These are phyloP conservation scores for Penicillium bovifimosum DNA, from an alignment of 495 filamentous ascomycete genomes.

Conservation along the genomic window DNA sequence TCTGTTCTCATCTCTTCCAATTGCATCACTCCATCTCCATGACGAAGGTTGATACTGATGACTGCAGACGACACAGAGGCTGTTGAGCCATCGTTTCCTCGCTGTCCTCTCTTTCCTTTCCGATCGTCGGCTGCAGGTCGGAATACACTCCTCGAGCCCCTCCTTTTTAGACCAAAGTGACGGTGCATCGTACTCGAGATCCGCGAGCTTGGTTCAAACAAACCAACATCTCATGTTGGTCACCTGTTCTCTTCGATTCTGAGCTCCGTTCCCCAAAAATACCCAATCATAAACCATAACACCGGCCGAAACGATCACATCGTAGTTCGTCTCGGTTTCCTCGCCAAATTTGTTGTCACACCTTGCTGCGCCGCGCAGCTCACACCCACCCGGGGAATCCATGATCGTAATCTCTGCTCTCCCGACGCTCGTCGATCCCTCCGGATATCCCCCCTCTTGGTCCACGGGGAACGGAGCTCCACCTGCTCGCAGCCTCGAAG, in stretches of 20 bases:
- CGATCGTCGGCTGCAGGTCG: conserved; percentile 12
- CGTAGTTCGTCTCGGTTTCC: neutral
- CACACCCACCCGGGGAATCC: conserved; percentile 53
- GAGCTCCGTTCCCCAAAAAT: neutral
- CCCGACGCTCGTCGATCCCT: conserved; percentile 28
- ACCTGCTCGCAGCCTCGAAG: too few relatives aligned
- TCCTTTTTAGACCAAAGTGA: conserved; percentile 11
- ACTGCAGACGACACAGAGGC: too few relatives aligned
- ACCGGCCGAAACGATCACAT: neutral
- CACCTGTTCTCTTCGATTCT: neutral
- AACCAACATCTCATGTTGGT: neutral
- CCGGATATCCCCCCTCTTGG: conserved; percentile 13
- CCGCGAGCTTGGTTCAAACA: neutral
- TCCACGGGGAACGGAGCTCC: too few relatives aligned
- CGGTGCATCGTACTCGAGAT: conserved; percentile 13
- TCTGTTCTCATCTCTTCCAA: too few relatives aligned
- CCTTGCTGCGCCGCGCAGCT: conserved; percentile 70
- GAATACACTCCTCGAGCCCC: conserved; percentile 4
- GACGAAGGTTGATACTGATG: too few relatives aligned
- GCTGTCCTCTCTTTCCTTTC: too few relatives aligned
- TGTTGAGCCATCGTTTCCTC: too few relatives aligned
- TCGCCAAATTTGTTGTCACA: neutral
- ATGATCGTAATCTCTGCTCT: conserved; percentile 30
- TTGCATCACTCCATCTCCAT: too few relatives aligned
- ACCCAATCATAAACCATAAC: neutral